Percentiles rank a stretch among this genome's conserved stretches.
Evolutionary conservation across 345 rosid genomes (phyloP).

Genomic region (Passiflora organensis): DNA sequence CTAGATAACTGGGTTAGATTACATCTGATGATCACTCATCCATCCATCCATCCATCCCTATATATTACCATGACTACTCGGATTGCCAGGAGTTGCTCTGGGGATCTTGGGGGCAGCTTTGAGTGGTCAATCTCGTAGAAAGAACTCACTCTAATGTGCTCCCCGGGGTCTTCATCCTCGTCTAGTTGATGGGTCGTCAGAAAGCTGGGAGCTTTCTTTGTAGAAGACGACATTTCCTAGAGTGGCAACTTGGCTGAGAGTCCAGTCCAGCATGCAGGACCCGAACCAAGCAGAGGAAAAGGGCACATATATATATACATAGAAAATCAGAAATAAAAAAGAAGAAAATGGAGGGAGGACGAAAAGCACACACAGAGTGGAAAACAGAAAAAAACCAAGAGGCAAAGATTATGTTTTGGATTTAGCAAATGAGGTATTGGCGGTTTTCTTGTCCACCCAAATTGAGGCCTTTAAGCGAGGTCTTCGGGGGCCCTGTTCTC

Average conservation of each 20-base stretch:
- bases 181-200: background rate
- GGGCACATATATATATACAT: background rate
- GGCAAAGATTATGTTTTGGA: no score
- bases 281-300: background rate
- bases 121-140: conserved; percentile 70
- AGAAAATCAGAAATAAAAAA: background rate
- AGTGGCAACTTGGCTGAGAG: background rate
- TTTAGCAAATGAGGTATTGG: no score
- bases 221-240: background rate
- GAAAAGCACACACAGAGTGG: no score
- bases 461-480: no score
- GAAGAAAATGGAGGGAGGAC: background rate
- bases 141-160: conserved; percentile 54
- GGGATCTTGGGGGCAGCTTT: conserved; percentile 45
- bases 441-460: no score
- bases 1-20: no score
- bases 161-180: conserved; percentile 30
- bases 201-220: background rate
- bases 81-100: conserved; percentile 51
- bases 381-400: no score
- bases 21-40: background rate
- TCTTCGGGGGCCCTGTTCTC: no score
- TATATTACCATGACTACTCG: conserved; percentile 67
- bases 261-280: background rate
- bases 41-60: background rate